These are phyloP conservation scores for Polygonum maritimum DNA, from an alignment of 148 eudicot genomes.

Conservation along the genomic window DNA sequence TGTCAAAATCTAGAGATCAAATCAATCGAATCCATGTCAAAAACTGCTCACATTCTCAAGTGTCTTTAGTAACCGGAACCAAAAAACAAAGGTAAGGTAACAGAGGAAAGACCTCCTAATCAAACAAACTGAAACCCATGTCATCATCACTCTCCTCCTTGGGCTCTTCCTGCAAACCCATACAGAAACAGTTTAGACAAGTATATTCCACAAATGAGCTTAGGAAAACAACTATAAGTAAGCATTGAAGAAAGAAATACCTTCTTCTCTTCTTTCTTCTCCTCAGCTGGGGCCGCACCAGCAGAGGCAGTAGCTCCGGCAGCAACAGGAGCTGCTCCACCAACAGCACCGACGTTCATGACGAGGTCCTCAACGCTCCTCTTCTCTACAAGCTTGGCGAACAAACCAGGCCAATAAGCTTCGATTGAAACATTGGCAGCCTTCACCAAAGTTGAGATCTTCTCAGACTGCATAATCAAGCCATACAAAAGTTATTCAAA, in stretches of 20 bases:
- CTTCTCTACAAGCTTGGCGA: constrained; percentile 56
- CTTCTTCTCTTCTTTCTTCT: constrained; percentile 43
- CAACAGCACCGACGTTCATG: constrained; percentile 49
- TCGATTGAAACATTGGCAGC: constrained; percentile 40
- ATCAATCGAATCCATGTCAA: not conserved
- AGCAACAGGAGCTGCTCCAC: constrained; percentile 39
- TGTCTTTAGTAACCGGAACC: not conserved
- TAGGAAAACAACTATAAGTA: no score
- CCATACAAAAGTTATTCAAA: not conserved
- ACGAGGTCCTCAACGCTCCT: constrained; percentile 47
- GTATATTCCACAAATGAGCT: not conserved
- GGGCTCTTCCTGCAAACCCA: constrained; percentile 20
- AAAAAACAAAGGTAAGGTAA: not conserved
- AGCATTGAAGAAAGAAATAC: constrained; percentile 1
- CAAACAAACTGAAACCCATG: constrained; percentile 43
- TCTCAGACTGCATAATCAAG: constrained; percentile 33
- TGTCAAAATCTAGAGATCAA: not conserved
- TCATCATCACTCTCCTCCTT: constrained; percentile 41
- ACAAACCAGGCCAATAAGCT: constrained; percentile 60
- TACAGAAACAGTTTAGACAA: not conserved
- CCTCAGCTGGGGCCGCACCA: constrained; percentile 42
- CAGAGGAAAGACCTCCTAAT: constrained; percentile 15
- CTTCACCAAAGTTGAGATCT: constrained; percentile 37
- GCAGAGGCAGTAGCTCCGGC: constrained; percentile 26
- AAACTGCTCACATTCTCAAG: not conserved